These are phyloP conservation scores for Tricholoma saponaceum DNA, from an alignment of 768 basidiomycete genomes.

Conservation along the genomic window DNA sequence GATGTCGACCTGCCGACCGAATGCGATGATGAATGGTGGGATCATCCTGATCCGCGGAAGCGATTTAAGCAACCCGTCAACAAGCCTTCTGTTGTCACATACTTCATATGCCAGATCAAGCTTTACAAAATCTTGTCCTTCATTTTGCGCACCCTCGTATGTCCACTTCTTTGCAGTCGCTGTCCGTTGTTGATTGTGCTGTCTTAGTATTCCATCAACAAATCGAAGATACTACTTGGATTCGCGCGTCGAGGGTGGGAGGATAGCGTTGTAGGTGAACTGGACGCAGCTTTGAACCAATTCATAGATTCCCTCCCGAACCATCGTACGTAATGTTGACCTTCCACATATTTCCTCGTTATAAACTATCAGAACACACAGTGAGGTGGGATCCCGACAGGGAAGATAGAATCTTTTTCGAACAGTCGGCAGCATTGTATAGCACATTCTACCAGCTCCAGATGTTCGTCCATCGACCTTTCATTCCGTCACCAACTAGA, in stretches of 20 bases:
- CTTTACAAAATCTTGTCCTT: slow-evolving; percentile 66
- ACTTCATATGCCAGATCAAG: slow-evolving; percentile 53
- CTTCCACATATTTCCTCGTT: slow-evolving; percentile 13
- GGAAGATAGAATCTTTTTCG: slow-evolving; percentile 40
- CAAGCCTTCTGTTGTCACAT: slow-evolving; percentile 51
- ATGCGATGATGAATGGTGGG: slow-evolving; percentile 77
- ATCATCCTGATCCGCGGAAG: slow-evolving; percentile 48
- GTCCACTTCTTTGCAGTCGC: slow-evolving; percentile 15
- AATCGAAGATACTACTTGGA: slow-evolving; percentile 60
- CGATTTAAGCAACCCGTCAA: slow-evolving; percentile 68
- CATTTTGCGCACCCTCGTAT: slow-evolving; percentile 58
- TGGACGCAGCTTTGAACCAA: slow-evolving; percentile 66
- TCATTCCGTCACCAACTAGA: slow-evolving; percentile 57
- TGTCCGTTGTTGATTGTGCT: neutral
- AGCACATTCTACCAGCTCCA: slow-evolving; percentile 51
- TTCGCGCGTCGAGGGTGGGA: slow-evolving; percentile 63
- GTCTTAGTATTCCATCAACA: slow-evolving; percentile 76
- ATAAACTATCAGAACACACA: slow-evolving; percentile 9
- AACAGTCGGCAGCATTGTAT: slow-evolving; percentile 59
- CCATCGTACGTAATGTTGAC: slow-evolving; percentile 37
- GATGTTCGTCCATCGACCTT: slow-evolving; percentile 75
- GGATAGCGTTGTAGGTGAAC: slow-evolving; percentile 60
- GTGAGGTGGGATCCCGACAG: slow-evolving; percentile 51
- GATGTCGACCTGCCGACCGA: slow-evolving; percentile 65
- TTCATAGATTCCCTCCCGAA: slow-evolving; percentile 66